Base-by-base conservation (phyloP, 148 eudicot genomes). In the Dianthus caryophyllus region DNA sequence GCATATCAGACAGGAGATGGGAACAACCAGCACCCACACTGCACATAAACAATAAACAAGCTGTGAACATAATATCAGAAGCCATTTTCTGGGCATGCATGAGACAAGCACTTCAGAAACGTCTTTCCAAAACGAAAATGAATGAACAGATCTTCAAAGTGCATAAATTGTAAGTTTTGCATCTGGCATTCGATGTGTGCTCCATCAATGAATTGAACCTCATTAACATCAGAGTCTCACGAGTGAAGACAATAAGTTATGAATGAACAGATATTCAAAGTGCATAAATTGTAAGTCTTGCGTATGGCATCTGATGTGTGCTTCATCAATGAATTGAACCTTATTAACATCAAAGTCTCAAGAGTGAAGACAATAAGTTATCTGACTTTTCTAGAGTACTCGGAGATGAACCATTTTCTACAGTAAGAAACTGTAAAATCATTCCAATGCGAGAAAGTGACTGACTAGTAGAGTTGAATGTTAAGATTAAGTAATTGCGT, bases 21-120 rank as follows among this genome's bases (percentile, higher is more conserved):
- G 96, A 90, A 77, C 97, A 94, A 31, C 99, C 99, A 71, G 99
- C 97, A 68, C 97, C 99, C 62, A 86, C 82, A 81, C 99, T 94
- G 90, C 73, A 68, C 39, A 53, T 13, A 21, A 68, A n/a, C 6
- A 29, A 67, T 11, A 20, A 54, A 36, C 55, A 67, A 25, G 67
- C 57, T 65, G 39, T 71, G 66, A 71, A 55, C 29, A 41, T 24
- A n/a, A 43, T 48, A n/a, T 33, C 46, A 47, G 20, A 4, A 9
- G 20, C 43, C 58, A 50, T 26, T n/a, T 17, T 13, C 43, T 29
- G 8, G 17, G 25, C 33, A 69, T 2, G 36, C 24, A 70, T 30
- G 16, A 59, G 33, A 12, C 27, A 21, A 43, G 44, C 41, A n/a
- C 38, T 47, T 57, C 18, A 56, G 54, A 36, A 43, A 27, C n/a